These are phyloP conservation scores for Macrolepiota dolichaula DNA, from an alignment of 768 basidiomycete genomes.

Conservation along the genomic window DNA sequence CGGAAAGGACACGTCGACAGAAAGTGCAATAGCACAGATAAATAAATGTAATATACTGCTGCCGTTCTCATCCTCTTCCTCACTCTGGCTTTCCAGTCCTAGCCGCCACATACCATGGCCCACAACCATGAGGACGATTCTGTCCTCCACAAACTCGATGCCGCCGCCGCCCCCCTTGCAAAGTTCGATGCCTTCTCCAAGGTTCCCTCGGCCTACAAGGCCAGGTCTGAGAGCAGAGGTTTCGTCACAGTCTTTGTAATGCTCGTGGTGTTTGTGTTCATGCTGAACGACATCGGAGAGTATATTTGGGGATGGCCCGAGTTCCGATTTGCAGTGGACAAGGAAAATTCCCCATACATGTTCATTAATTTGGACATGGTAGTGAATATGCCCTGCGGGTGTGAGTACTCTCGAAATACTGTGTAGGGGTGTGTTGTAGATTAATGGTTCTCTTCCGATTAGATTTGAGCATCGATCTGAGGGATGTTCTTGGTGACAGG, in stretches of 20 bases:
- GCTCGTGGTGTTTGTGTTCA: conserved; percentile 64
- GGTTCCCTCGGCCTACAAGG: conserved; percentile 76
- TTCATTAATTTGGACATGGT: conserved; percentile 90
- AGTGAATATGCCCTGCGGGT: conserved; percentile 90
- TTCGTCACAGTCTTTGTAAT: conserved; percentile 74
- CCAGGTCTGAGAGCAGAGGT: conserved; percentile 75
- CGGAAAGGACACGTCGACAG: conserved; percentile 10
- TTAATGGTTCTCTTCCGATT: conserved; percentile 9
- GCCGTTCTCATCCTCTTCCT: conserved; percentile 7
- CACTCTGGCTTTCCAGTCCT: background rate
- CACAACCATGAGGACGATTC: conserved; percentile 7
- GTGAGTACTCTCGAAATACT: conserved; percentile 46
- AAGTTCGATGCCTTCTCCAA: conserved; percentile 88
- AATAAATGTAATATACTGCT: conserved; percentile 7
- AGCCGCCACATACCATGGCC: conserved; percentile 1
- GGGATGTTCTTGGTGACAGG: conserved; percentile 93
- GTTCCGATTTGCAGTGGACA: conserved; percentile 85
- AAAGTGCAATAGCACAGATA: background rate
- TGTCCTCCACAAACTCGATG: conserved; percentile 63
- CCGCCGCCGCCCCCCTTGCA: conserved; percentile 61
- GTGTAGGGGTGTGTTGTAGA: background rate
- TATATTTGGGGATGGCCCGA: conserved; percentile 94
- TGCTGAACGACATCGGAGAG: conserved; percentile 87
- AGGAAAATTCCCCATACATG: conserved; percentile 54
- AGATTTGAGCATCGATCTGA: conserved; percentile 86